Evolutionary conservation across 345 rosid genomes (phyloP), one percentile per base, ranked within the genome.

Genomic region (Salix udensis): DNA sequence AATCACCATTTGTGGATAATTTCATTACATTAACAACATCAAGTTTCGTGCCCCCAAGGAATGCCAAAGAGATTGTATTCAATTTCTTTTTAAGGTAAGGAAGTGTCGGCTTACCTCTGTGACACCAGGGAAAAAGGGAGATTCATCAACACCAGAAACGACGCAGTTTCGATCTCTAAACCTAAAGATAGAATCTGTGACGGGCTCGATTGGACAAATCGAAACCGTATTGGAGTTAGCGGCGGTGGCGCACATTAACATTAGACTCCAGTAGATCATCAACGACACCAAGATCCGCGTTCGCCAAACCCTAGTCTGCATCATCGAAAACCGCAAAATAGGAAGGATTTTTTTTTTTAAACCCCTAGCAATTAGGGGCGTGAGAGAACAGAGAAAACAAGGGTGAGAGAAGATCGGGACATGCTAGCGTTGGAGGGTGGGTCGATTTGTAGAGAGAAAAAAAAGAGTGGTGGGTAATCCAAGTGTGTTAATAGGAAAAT

Each of bases 161-260:
- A 42, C 79, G 74, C 90, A 92, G 73, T 46, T 67, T 37, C 73
- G 84, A 81, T 91, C 84, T 61, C 80, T 83, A 80, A 89, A 85
- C 76, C 83, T 83, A 48, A 89, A 84, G 89, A 88, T 79, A 78
- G 85, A 84, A 72, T 89, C 97, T 26, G 67, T 36, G 44, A 74
- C 58, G 42, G 92, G 75, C 76, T 71, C 85, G 62, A 16, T 50
- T 19, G 82, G 80, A 78, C 97, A 94, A 15, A 85, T 66, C 68
- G 91, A 83, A 82, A 69, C 78, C 78, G 77, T 81, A 74, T 62
- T 80, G 67, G 86, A 55, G 23, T n/a, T 71, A 65, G 75, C 52
- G 72, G 64, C 74, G 60, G 83, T 64, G 66, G 58, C 74, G 75
- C 26, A 72, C 44, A 82, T 46, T 30, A 83, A 70, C 39, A 82